Conservation (phyloP, 768 basidiomycete species). For the Kwoniella heveanensis region DNA sequence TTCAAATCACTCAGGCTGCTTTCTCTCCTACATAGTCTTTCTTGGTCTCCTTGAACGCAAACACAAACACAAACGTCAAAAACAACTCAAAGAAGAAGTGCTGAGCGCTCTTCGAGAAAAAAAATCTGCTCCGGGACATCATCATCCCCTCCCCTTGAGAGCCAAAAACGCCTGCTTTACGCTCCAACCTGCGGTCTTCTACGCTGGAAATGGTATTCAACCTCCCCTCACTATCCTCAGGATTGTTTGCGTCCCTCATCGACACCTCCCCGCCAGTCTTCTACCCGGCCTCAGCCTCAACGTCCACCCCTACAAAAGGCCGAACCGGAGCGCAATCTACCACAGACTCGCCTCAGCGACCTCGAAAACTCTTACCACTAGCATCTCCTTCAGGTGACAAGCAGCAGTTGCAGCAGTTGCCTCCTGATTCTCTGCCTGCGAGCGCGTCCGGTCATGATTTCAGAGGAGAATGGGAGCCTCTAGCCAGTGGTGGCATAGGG, state of each 20-base stretch:
- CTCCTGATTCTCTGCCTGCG: slow-evolving; percentile 8
- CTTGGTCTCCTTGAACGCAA: not conserved
- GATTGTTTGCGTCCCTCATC: slow-evolving; percentile 16
- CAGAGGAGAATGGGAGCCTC: slow-evolving; percentile 22
- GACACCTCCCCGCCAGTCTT: slow-evolving; percentile 32
- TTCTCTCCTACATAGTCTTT: not conserved
- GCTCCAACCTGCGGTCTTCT: too few relatives aligned
- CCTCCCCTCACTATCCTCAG: slow-evolving; percentile 25
- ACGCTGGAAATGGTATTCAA: slow-evolving; percentile 18
- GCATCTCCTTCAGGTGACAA: not conserved
- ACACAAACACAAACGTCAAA: not conserved
- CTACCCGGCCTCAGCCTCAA: slow-evolving; percentile 22
- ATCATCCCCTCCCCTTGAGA: too few relatives aligned
- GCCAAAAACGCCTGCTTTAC: not conserved
- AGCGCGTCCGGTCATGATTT: slow-evolving; percentile 16
- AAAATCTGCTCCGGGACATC: too few relatives aligned
- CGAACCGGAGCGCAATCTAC: slow-evolving; percentile 13
- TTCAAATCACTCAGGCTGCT: not conserved
- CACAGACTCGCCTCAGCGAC: not conserved
- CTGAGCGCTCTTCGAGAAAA: slow-evolving; percentile 9
- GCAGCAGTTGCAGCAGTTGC: not conserved
- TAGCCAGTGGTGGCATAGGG: slow-evolving; percentile 17
- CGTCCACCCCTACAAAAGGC: slow-evolving; percentile 12
- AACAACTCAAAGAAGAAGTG: not conserved
- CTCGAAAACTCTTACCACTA: not conserved